Evolutionary conservation across 2,329 filamentous ascomycete species (phyloP), one percentile per base, ranked within the genome.

Genomic region (Neoscytalidium dimidiatum): DNA sequence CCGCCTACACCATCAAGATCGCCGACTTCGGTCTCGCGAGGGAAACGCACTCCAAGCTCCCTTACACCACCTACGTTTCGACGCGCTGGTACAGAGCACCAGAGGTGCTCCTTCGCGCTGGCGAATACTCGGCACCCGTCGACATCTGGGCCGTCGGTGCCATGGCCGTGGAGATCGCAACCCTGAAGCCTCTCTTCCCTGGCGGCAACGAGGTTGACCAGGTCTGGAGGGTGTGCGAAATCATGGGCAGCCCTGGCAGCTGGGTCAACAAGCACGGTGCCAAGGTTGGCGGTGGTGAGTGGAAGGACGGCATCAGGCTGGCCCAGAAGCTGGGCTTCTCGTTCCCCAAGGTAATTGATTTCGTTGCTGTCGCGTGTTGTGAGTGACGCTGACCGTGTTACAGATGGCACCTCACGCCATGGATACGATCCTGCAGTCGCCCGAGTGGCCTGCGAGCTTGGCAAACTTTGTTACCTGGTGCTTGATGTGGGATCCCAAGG

Each of bases 121-220:
- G 95, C 62, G 93, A 98, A 77, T 99, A 99, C 79, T 98, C 95
- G 0, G 93, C 95, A 0, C 95, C 95, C 0, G 95, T 99, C 3
- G 95, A 99, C 74, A 98, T 99, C 71, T 99, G 95, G 95, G 95
- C 95, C 1, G 88, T 99, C 46, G 95, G 95, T 72, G 95, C 95
- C 21, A 99, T 99, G 95, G 95, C 95, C 6, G 95, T 99, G 11
- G 95, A 99, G 77, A 91, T 99, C 68, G 95, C 95, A 28, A 99
- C 95, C 0, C 78, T 99, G 66, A 99, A 98, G 82, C 95, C 95
- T 19, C 83, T 99, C 11, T 99, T 99, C 83, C 95, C 95, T 11
- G 95, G 95, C 71, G 92, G 93, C 74, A 99, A 99, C 75, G 95
- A 99, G 81, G 95, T 99, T 1, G 95, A 99, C 72, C 95, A 99